Evolutionary conservation across 352 stramenopile genomes (phyloP).

Genomic region (Plasmopara muralis): DNA sequence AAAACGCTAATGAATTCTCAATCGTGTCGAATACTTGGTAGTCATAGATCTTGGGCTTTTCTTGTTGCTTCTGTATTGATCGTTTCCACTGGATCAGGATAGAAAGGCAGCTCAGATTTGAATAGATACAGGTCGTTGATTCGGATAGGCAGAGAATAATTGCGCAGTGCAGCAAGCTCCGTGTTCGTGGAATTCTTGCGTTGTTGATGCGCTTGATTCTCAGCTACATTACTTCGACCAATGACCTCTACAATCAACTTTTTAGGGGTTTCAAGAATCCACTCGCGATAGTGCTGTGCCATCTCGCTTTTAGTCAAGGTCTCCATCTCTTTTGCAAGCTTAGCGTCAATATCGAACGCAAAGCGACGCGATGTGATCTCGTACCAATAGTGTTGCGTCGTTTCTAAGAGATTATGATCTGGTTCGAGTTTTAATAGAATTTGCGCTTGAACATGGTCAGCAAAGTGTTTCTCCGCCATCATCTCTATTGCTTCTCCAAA

Average conservation of each 20-base stretch:
- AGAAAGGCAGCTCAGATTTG: slow-evolving; percentile 51
- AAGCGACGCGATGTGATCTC: slow-evolving; percentile 70
- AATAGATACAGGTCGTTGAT: slow-evolving; percentile 59
- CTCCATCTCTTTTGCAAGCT: slow-evolving; percentile 66
- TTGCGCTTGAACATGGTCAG: slow-evolving; percentile 73
- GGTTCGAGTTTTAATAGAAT: slow-evolving; percentile 76
- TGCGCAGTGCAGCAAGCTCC: slow-evolving; percentile 19
- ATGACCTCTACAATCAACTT: slow-evolving; percentile 70
- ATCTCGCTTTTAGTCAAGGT: slow-evolving; percentile 63
- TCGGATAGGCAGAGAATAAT: slow-evolving; percentile 22
- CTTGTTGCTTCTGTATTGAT: slow-evolving; percentile 26
- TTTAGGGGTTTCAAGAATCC: slow-evolving; percentile 53
- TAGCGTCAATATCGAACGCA: slow-evolving; percentile 64
- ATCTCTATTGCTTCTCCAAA: slow-evolving; percentile 65
- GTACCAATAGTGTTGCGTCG: slow-evolving; percentile 72
- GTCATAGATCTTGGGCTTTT: slow-evolving; percentile 21
- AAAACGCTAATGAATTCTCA: slow-evolving; percentile 5
- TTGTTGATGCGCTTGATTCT: slow-evolving; percentile 29
- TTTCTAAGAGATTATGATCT: slow-evolving; percentile 75
- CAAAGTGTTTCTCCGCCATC: slow-evolving; percentile 66
- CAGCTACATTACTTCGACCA: slow-evolving; percentile 36
- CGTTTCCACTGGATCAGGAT: slow-evolving; percentile 36
- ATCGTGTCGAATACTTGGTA: slow-evolving; percentile 22
- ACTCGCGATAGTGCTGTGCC: slow-evolving; percentile 47
- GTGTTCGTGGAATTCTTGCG: slow-evolving; percentile 26